These are phyloP conservation scores for Myrica gale DNA, from an alignment of 306 rosid genomes.

Conservation along the genomic window DNA sequence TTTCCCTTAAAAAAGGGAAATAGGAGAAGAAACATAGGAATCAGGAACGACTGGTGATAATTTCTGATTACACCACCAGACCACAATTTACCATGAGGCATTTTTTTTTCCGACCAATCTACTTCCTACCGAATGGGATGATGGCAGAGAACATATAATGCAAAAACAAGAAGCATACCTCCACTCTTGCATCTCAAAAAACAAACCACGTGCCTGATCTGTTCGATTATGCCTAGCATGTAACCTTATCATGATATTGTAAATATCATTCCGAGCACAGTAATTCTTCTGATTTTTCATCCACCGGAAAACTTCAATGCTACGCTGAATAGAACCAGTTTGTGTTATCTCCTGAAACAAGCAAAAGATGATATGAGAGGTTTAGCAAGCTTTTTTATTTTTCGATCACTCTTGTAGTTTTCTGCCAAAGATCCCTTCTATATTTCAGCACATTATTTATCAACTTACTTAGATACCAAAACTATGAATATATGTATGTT, in stretches of 20 bases:
- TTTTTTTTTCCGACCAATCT: background rate
- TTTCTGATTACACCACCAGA: background rate
- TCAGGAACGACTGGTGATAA: background rate
- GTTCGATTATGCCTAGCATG: constrained; percentile 72
- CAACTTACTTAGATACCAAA: too few relatives aligned
- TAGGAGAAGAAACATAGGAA: background rate
- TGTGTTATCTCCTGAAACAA: constrained; percentile 61
- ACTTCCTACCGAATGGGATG: background rate
- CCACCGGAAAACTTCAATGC: constrained; percentile 67
- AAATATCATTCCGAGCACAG: constrained; percentile 81
- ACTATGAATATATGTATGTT: too few relatives aligned
- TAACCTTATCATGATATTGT: constrained; percentile 85
- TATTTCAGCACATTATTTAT: too few relatives aligned
- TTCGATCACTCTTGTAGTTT: background rate
- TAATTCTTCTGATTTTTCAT: constrained; percentile 77
- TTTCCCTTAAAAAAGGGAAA: background rate
- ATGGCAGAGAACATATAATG: background rate
- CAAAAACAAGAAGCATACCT: constrained; percentile 39
- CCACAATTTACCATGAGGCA: background rate
- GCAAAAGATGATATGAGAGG: constrained; percentile 2
- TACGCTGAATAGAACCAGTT: constrained; percentile 74
- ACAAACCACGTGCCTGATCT: constrained; percentile 95
- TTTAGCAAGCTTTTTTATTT: too few relatives aligned
- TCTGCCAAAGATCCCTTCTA: background rate
- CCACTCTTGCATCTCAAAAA: constrained; percentile 93